Evolutionary conservation across 768 basidiomycete species (phyloP).

Genomic region (Trametes maxima): DNA sequence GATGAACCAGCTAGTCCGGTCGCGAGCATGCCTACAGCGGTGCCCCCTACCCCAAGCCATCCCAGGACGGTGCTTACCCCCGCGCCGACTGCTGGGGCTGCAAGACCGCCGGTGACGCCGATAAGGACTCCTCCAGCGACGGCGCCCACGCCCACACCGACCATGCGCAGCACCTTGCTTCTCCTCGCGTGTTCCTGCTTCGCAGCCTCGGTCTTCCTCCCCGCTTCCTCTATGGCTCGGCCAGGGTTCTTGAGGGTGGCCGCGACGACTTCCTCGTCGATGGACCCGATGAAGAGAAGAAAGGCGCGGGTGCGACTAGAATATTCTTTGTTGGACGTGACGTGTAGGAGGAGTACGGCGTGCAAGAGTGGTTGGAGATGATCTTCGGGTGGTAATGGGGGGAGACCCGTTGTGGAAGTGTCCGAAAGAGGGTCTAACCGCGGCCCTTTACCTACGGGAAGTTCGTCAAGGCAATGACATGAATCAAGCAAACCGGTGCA

Average conservation of each 20-base stretch:
- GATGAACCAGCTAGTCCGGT: constrained; percentile 57
- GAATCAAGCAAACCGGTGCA: neutral
- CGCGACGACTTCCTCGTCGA: constrained; percentile 49
- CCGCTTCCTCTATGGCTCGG: constrained; percentile 45
- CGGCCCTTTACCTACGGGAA: constrained; percentile 43
- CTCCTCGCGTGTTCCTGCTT: constrained; percentile 45
- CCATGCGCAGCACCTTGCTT: constrained; percentile 43
- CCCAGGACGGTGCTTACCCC: constrained; percentile 51
- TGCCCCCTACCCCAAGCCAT: constrained; percentile 56
- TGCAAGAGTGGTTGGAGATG: constrained; percentile 48
- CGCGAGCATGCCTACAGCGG: constrained; percentile 51
- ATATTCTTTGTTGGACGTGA: constrained; percentile 50
- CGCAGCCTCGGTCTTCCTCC: constrained; percentile 43
- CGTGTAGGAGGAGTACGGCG: constrained; percentile 52
- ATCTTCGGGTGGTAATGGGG: constrained; percentile 40
- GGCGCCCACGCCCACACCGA: constrained; percentile 54
- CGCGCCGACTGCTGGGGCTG: constrained; percentile 60
- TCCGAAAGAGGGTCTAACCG: constrained; percentile 45
- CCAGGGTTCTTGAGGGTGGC: constrained; percentile 53
- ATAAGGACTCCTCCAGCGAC: constrained; percentile 57
- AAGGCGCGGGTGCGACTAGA: constrained; percentile 54
- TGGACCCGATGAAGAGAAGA: constrained; percentile 39
- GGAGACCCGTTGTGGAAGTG: constrained; percentile 46
- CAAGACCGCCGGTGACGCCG: constrained; percentile 61
- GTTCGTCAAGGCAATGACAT: neutral